Percentiles rank a stretch among this genome's conserved stretches.
phyloP scores from a whole-genome alignment of 129 eudicot genomes.

The Centella asiatica region DNA sequence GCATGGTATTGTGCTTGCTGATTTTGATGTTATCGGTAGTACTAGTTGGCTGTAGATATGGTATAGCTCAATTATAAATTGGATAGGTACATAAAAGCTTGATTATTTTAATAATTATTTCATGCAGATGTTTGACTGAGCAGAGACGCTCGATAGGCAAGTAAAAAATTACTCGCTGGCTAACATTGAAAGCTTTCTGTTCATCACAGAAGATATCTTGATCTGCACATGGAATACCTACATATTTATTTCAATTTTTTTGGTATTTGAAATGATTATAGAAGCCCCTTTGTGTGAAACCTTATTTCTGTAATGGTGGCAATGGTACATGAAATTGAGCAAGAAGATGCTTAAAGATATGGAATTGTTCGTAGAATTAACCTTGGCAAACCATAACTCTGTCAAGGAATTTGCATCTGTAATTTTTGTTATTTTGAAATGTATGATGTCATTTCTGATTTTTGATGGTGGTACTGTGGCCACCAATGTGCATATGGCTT shows the following conservation, averaged over 20 bases:
- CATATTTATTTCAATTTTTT: background rate
- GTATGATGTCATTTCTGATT: background rate
- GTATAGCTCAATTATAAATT: background rate
- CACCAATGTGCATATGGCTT: conserved; percentile 1
- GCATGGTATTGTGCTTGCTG: background rate
- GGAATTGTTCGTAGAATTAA: background rate
- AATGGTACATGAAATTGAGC: background rate
- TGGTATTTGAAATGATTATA: too few species aligned
- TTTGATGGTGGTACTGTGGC: background rate
- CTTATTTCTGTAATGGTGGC: background rate
- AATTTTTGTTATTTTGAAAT: background rate
- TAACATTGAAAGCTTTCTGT: background rate
- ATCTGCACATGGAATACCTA: background rate
- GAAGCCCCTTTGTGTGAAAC: background rate
- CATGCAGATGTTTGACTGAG: conserved; percentile 59
- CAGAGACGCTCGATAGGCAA: conserved; percentile 8
- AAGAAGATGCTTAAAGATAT: conserved; percentile 1
- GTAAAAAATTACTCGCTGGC: background rate
- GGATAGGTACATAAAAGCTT: background rate
- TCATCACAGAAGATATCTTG: background rate
- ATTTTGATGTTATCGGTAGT: background rate
- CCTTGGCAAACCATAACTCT: background rate
- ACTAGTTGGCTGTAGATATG: background rate
- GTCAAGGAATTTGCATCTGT: background rate
- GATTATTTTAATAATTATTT: background rate